phyloP scores from a whole-genome alignment of 257 asterid species.

The Nicotiana knightiana region DNA sequence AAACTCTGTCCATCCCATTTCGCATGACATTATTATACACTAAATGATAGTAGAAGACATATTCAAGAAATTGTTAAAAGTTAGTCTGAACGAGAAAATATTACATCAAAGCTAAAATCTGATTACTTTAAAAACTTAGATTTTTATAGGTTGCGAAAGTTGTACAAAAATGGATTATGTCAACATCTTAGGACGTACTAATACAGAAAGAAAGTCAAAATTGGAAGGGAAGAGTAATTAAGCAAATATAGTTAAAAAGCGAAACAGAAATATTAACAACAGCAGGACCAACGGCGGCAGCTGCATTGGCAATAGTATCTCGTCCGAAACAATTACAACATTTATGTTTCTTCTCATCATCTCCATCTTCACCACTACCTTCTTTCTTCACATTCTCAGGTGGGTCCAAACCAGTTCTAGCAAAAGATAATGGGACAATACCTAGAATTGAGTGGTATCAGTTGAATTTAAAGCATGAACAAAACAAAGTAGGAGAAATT shows the following conservation, averaged over 20 bases:
- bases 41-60: not conserved
- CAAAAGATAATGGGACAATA: slow-evolving; percentile 36
- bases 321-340: slow-evolving; percentile 73
- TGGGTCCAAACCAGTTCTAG: slow-evolving; percentile 26
- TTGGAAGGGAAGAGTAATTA: not conserved
- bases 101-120: not conserved
- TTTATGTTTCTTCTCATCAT: slow-evolving; percentile 30
- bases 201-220: not conserved
- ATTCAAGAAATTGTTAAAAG: not conserved
- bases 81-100: not conserved
- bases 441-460: slow-evolving; percentile 34
- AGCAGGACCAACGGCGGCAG: slow-evolving; percentile 77
- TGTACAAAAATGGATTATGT: not conserved
- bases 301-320: slow-evolving; percentile 81
- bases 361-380: slow-evolving; percentile 26
- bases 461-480: not conserved
- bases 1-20: not conserved
- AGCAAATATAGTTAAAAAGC: not conserved
- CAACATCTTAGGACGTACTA: not conserved
- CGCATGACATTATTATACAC: not conserved
- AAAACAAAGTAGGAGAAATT: not conserved
- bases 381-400: slow-evolving; percentile 34
- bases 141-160: not conserved
- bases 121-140: not conserved
- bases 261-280: slow-evolving; percentile 82